phyloP scores from a whole-genome alignment of 176 grass and related monocot species.

The Oryza nivara region DNA sequence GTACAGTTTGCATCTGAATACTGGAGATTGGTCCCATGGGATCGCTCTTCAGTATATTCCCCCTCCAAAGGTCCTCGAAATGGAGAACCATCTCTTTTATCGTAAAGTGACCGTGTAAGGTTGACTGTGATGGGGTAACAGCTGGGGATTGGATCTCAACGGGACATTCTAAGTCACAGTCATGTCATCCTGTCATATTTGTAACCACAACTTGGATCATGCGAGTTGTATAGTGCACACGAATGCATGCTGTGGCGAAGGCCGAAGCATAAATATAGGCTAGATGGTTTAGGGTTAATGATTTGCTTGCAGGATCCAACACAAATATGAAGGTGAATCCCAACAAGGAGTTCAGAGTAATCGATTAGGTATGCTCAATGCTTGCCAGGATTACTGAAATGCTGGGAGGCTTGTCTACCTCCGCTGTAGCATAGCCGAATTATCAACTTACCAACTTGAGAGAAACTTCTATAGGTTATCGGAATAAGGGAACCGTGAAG shows the following conservation, averaged over 20 bases:
- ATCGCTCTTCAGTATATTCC: slow-evolving; percentile 22
- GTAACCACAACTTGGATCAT: slow-evolving; percentile 31
- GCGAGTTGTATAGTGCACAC: neutral
- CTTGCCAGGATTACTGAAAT: slow-evolving; percentile 18
- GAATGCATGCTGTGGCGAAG: slow-evolving; percentile 19
- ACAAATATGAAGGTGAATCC: slow-evolving; percentile 3
- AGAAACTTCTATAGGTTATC: neutral
- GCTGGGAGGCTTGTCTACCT: slow-evolving; percentile 32
- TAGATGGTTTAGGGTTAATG: neutral
- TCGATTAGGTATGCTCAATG: neutral
- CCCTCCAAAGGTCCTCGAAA: slow-evolving; percentile 14
- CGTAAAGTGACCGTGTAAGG: neutral
- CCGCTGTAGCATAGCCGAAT: neutral
- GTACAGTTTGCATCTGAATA: neutral
- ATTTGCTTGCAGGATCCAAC: slow-evolving; percentile 38
- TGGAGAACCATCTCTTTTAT: neutral
- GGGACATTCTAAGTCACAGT: neutral
- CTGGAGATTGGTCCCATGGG: neutral
- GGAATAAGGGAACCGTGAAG: neutral
- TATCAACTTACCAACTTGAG: neutral
- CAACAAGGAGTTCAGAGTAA: slow-evolving; percentile 14
- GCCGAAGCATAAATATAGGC: neutral
- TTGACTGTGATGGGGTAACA: slow-evolving; percentile 25
- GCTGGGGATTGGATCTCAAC: neutral
- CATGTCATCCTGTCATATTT: neutral